Base-by-base conservation (phyloP, 2,329 filamentous ascomycete species). In the Alternaria gansuensis region DNA sequence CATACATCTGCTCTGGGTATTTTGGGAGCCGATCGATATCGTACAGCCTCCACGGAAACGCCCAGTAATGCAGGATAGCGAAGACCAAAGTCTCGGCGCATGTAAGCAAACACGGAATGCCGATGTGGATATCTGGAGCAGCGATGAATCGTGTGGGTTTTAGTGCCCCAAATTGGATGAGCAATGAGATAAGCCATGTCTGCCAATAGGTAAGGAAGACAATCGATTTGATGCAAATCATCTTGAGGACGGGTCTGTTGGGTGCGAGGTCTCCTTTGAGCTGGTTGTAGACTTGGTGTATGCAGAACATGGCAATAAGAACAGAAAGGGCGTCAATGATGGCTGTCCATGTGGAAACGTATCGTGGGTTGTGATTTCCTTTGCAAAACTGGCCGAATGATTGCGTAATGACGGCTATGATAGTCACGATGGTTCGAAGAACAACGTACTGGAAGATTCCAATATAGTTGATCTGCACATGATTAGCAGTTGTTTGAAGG, bases 191-290 rank as follows among this genome's bases (percentile, higher is more conserved):
- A 34, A 48, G 44, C 44, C 44, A 48, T 36, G 44, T 48, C 73
- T 97, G 92, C 92, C 92, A 96, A 77, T 96, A 96, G 34, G 89
- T 93, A 66, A 97, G 84, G 82, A 96, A 96, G 71, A 96, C 92
- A 72, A 96, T 92, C 28, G 96, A 84, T 78, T 96, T 96, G 79
- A 97, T 95, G 70, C 91, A 90, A 21, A 92, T 74, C 26, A 96
- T 88, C 77, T 96, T 96, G 64, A 94, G 78, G 65, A 94, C 90
- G 0, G 92, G 90, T 17, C 81, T 83, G 72, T 96, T 86, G 53
- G 88, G 84, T 7, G 84, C 82, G 26, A 96, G 83, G 58, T 91
- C 86, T 1, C 83, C 79, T 63, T 87, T 88, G 44, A 95, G 82
- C 76, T 96, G 91, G 29, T 90, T 76, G 76, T 96, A 96, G 76